Conservation (phyloP, 2,329 filamentous ascomycete species). For the Fusarium verrucosum region DNA sequence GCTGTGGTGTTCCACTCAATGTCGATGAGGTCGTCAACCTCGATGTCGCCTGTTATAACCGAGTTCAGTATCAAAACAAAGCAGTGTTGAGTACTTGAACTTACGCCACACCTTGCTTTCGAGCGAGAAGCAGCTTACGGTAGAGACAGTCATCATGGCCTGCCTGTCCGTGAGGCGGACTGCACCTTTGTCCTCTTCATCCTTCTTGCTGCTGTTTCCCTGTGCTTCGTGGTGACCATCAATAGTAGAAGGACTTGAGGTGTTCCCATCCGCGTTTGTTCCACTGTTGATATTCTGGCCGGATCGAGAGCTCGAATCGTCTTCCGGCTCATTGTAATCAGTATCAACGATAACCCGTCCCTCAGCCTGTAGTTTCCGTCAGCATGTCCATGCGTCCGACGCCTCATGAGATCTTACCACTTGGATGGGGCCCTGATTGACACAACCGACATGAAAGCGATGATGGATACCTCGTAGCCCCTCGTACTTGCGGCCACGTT, state of each 20-base stretch:
- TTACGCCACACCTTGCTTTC: slow-evolving; percentile 22
- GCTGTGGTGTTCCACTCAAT: slow-evolving; percentile 7
- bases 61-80: not conserved
- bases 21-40: not conserved
- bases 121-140: slow-evolving; percentile 7
- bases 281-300: not conserved
- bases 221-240: not conserved
- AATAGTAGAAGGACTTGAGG: not conserved
- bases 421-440: not conserved
- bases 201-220: not conserved
- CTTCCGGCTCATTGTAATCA: not conserved
- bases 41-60: not conserved
- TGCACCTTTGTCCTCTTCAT: not conserved
- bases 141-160: slow-evolving; percentile 7
- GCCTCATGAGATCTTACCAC: not conserved
- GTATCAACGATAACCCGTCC: not conserved
- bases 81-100: not conserved
- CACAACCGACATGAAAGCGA: not conserved
- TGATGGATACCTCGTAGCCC: not conserved
- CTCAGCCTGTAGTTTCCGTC: not conserved
- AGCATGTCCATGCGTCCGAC: not conserved
- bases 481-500: not conserved
- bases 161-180: slow-evolving; percentile 3
- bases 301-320: no score
- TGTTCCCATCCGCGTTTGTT: not conserved